phyloP scores from a whole-genome alignment of 2,329 filamentous ascomycete species.

The Huntiella moniliformis region DNA sequence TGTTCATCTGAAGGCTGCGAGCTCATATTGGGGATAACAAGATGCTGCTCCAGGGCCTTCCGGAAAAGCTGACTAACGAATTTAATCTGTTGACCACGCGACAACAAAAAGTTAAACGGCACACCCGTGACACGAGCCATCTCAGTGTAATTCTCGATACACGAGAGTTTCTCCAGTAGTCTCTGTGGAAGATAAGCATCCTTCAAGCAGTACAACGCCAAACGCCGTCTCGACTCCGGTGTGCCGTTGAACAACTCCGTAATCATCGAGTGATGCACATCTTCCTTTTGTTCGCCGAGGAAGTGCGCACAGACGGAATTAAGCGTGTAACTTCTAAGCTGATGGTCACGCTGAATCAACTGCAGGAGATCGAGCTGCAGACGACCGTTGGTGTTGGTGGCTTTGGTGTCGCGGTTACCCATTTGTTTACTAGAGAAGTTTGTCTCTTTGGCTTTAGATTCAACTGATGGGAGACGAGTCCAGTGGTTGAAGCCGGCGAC shows the following conservation, averaged over 20 bases:
- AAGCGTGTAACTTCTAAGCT: constrained; percentile 87
- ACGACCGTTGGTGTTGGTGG: constrained; percentile 85
- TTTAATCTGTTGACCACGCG: constrained; percentile 88
- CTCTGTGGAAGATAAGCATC: constrained; percentile 90
- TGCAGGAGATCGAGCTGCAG: constrained; percentile 90
- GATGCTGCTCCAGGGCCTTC: constrained; percentile 78
- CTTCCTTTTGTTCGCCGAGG: constrained; percentile 91
- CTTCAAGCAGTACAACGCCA: constrained; percentile 92
- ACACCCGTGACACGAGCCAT: constrained; percentile 99
- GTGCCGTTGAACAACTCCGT: constrained; percentile 96
- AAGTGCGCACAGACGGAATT: constrained; percentile 95
- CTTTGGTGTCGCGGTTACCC: constrained; percentile 85
- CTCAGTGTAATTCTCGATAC: constrained; percentile 96
- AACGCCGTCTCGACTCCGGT: constrained; percentile 69
- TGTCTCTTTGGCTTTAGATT: constrained; percentile 54
- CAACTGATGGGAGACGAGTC: constrained; percentile 55
- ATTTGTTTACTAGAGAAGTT: constrained; percentile 97
- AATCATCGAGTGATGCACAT: constrained; percentile 98
- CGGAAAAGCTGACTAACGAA: constrained; percentile 95
- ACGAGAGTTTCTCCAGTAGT: constrained; percentile 93
- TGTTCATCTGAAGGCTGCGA: constrained; percentile 61
- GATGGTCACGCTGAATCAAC: constrained; percentile 82
- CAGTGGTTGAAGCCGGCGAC: constrained; percentile 66
- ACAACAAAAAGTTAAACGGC: constrained; percentile 83
- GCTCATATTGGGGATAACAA: constrained; percentile 78